These are phyloP conservation scores for Fagus crenata DNA, from an alignment of 306 rosid species.

Conservation along the genomic window DNA sequence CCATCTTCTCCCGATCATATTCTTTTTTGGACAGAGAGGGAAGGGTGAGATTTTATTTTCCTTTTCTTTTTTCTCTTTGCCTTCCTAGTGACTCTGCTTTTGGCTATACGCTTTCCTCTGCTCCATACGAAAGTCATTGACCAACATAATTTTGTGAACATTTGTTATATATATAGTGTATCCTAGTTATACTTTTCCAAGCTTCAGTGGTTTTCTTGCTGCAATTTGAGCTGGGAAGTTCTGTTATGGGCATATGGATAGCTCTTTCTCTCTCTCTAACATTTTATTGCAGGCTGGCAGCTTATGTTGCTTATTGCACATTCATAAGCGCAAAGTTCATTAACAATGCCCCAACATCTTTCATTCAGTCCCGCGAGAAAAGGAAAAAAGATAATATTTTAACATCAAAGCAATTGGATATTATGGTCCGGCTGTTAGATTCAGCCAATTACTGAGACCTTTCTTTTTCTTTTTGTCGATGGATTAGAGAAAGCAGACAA, in stretches of 20 bases:
- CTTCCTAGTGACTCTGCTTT: conserved; percentile 34
- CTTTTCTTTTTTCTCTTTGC: conserved; percentile 29
- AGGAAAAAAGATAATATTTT: too few species aligned
- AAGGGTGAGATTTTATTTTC: conserved; percentile 46
- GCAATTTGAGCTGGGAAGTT: conserved; percentile 34
- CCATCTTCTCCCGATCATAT: conserved; percentile 31
- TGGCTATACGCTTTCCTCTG: conserved; percentile 42
- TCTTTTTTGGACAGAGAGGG: conserved; percentile 41
- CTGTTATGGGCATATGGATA: conserved; percentile 22
- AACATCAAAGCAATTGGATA: too few species aligned
- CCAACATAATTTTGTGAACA: conserved; percentile 58
- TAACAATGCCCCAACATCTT: too few species aligned
- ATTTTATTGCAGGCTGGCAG: too few species aligned
- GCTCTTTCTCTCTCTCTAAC: not conserved
- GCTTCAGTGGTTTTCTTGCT: conserved; percentile 4
- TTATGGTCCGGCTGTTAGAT: too few species aligned
- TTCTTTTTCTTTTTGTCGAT: too few species aligned
- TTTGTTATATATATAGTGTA: conserved; percentile 48
- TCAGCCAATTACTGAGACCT: too few species aligned
- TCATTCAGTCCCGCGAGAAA: too few species aligned
- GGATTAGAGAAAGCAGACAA: too few species aligned
- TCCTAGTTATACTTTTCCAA: conserved; percentile 36
- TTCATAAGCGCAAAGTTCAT: too few species aligned
- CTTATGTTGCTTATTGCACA: too few species aligned
- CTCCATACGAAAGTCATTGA: conserved; percentile 38